These are phyloP conservation scores for Phytophthora tubulina DNA, from an alignment of 352 stramenopile genomes.

Conservation along the genomic window DNA sequence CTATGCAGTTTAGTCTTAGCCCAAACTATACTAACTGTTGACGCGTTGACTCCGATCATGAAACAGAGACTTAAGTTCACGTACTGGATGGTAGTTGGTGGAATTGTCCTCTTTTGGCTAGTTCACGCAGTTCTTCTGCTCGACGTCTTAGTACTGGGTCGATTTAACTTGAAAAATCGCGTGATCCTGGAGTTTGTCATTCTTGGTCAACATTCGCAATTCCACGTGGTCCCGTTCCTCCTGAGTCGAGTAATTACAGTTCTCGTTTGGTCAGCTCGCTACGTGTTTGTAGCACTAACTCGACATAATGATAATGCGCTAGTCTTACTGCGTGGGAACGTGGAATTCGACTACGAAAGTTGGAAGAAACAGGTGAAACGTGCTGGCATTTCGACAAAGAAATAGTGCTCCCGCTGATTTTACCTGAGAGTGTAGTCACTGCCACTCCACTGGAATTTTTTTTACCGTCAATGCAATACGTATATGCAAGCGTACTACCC, in stretches of 20 bases:
- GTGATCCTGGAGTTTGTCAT: constrained; percentile 36
- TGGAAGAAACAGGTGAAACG: constrained; percentile 3
- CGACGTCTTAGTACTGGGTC: constrained; percentile 29
- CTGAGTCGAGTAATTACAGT: constrained; percentile 39
- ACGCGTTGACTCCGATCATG: constrained; percentile 34
- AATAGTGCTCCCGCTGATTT: too few relatives aligned
- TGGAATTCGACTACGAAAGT: constrained; percentile 41
- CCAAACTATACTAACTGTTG: constrained; percentile 18
- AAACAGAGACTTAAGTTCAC: constrained; percentile 20
- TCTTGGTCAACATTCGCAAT: constrained; percentile 25
- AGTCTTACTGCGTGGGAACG: constrained; percentile 36
- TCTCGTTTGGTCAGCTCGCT: constrained; percentile 36
- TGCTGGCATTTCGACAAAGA: too few relatives aligned
- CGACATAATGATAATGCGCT: constrained; percentile 32
- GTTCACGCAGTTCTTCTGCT: constrained; percentile 27
- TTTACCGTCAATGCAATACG: too few relatives aligned
- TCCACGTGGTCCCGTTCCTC: constrained; percentile 39
- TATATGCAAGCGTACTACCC: too few relatives aligned
- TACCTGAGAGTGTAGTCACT: too few relatives aligned
- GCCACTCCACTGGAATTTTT: too few relatives aligned
- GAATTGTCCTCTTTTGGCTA: constrained; percentile 36
- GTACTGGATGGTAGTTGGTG: constrained; percentile 35
- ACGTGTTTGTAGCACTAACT: constrained; percentile 33
- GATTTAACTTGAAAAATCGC: constrained; percentile 24
- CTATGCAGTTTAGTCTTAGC: constrained; percentile 26